phyloP scores from a whole-genome alignment of 176 grass and related monocot genomes.

The Bonia amplexicaulis region DNA sequence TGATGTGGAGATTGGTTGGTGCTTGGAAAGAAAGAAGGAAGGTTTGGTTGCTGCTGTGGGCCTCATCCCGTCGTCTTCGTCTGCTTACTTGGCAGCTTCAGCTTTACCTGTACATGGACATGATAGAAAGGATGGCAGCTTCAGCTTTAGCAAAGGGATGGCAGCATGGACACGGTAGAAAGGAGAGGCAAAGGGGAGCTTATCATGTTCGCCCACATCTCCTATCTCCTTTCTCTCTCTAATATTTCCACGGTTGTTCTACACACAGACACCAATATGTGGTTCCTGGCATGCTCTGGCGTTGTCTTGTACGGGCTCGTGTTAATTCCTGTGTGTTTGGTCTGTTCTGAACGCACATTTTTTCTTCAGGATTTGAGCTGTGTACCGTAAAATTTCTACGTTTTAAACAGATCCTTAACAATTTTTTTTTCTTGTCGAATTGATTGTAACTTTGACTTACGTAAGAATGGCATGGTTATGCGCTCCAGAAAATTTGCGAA shows the following conservation, averaged over 20 bases:
- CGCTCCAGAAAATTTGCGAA: no score
- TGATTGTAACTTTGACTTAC: no score
- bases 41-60: conserved; percentile 6
- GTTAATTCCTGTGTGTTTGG: not conserved
- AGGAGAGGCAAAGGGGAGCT: not conserved
- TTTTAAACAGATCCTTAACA: no score
- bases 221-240: not conserved
- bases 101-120: conserved; percentile 13
- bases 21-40: not conserved
- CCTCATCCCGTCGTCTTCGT: conserved; percentile 41
- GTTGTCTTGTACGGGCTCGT: not conserved
- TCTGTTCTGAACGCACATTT: not conserved
- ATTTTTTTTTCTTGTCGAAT: no score
- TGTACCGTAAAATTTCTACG: not conserved
- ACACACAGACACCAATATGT: not conserved
- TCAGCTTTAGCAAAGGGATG: conserved; percentile 18
- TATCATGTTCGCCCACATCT: conserved; percentile 12
- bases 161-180: not conserved
- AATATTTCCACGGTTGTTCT: not conserved
- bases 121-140: not conserved
- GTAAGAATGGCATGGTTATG: no score
- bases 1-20: not conserved
- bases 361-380: not conserved
- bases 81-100: conserved; percentile 2
- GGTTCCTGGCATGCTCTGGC: conserved; percentile 4